phyloP scores from a whole-genome alignment of 148 eudicot genomes.

The Amaranthus cruentus region DNA sequence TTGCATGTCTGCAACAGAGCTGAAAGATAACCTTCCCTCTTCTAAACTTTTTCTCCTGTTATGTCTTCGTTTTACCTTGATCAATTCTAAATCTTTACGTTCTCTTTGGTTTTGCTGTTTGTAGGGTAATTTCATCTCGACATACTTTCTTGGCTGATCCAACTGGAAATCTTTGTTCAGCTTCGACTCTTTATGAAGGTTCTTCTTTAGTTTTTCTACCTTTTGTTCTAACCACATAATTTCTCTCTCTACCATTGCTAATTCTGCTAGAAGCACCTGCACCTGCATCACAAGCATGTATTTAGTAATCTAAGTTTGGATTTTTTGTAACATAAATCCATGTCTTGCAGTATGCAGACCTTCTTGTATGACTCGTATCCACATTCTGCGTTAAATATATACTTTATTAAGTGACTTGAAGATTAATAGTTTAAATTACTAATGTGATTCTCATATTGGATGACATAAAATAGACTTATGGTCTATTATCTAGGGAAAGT shows the following conservation, averaged over 20 bases:
- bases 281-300: constrained; percentile 37
- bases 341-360: too few species aligned
- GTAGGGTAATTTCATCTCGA: constrained; percentile 22
- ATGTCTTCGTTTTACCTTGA: constrained; percentile 30
- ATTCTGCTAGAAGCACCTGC: constrained; percentile 61
- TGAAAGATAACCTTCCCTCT: constrained; percentile 48
- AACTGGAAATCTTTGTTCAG: constrained; percentile 28
- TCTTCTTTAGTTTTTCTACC: constrained; percentile 42
- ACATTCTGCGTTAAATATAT: too few species aligned
- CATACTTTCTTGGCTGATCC: constrained; percentile 20
- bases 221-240: constrained; percentile 65
- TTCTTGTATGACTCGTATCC: too few species aligned
- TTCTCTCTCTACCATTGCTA: constrained; percentile 69
- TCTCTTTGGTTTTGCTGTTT: constrained; percentile 22
- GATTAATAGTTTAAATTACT: too few species aligned
- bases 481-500: too few species aligned
- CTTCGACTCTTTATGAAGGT: constrained; percentile 41
- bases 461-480: too few species aligned
- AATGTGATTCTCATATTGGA: too few species aligned
- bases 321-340: background rate
- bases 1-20: constrained; percentile 38
- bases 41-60: constrained; percentile 22
- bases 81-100: constrained; percentile 13
- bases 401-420: too few species aligned
- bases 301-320: background rate